phyloP scores from a whole-genome alignment of 257 asterid species.

The Buddleja alternifolia region DNA sequence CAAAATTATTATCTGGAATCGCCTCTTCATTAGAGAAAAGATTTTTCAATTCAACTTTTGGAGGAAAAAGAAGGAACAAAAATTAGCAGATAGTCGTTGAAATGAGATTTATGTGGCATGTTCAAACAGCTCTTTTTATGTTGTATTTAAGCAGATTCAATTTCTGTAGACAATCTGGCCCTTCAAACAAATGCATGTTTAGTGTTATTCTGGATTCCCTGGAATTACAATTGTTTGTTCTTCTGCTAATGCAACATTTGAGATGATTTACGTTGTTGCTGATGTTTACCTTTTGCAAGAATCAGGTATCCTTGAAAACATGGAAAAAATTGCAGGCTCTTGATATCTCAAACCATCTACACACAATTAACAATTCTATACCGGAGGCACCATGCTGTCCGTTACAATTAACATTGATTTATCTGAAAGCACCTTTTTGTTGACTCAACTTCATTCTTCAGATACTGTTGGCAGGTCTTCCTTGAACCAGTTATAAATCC shows the following conservation, averaged over 20 bases:
- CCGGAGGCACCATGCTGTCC: slow-evolving; percentile 8
- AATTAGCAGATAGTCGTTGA: background rate
- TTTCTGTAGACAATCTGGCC: background rate
- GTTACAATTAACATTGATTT: slow-evolving; percentile 2
- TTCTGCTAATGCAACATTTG: slow-evolving; percentile 9
- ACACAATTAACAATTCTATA: slow-evolving; percentile 1
- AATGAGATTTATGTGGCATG: slow-evolving; percentile 3
- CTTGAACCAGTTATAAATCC: slow-evolving; percentile 75
- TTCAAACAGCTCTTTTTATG: no score
- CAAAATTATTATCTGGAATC: background rate
- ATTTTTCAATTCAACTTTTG: no score
- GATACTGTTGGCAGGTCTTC: slow-evolving; percentile 71
- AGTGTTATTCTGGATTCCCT: background rate
- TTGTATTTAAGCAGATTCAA: slow-evolving; percentile 5
- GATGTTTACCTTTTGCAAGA: background rate
- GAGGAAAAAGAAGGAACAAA: background rate
- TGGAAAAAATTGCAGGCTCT: slow-evolving; percentile 12
- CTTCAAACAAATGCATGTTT: background rate
- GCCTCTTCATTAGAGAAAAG: background rate
- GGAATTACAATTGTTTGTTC: background rate
- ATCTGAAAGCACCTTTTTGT: slow-evolving; percentile 4
- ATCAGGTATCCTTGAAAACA: slow-evolving; percentile 6
- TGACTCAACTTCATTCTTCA: slow-evolving; percentile 56
- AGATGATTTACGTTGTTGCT: slow-evolving; percentile 10
- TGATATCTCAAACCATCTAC: slow-evolving; percentile 28